Conservation (phyloP, 495 filamentous ascomycete genomes). For the Penicillium angulare region DNA sequence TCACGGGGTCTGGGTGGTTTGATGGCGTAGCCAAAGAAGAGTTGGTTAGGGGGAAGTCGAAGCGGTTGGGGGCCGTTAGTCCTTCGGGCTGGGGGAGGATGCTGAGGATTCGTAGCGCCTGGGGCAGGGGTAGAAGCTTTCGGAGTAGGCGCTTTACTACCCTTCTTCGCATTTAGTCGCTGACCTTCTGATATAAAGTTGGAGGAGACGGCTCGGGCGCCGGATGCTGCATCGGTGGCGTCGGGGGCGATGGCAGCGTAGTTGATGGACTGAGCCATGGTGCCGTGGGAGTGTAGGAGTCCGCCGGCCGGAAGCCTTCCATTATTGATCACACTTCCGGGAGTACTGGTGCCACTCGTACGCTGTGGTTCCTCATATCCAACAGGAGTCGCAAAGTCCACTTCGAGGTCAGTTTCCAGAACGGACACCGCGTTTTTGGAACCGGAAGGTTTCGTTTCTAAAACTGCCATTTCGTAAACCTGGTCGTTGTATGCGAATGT, state of each 20-base stretch:
- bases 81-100: constrained; percentile 43
- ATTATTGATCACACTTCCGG: constrained; percentile 59
- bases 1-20: constrained; percentile 81
- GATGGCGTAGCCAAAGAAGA: constrained; percentile 95
- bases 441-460: constrained; percentile 85
- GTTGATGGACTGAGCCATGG: constrained; percentile 96
- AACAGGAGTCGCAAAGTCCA: constrained; percentile 91
- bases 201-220: constrained; percentile 65
- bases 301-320: constrained; percentile 65
- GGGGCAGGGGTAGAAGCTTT: constrained; percentile 79
- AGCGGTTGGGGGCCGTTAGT: constrained; percentile 85
- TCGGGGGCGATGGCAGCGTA: constrained; percentile 91
- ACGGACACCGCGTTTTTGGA: constrained; percentile 80
- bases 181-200: constrained; percentile 78
- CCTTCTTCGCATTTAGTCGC: constrained; percentile 75
- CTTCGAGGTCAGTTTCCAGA: constrained; percentile 89
- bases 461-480: constrained; percentile 83
- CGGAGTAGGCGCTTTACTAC: constrained; percentile 72
- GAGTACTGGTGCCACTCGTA: constrained; percentile 61
- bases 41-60: constrained; percentile 78
- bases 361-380: constrained; percentile 83
- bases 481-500: constrained; percentile 94
- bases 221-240: constrained; percentile 57
- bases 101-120: constrained; percentile 57
- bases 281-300: constrained; percentile 75